Base-by-base conservation (phyloP, 129 eudicot species). In the Rutidosis leptorrhynchoides region DNA sequence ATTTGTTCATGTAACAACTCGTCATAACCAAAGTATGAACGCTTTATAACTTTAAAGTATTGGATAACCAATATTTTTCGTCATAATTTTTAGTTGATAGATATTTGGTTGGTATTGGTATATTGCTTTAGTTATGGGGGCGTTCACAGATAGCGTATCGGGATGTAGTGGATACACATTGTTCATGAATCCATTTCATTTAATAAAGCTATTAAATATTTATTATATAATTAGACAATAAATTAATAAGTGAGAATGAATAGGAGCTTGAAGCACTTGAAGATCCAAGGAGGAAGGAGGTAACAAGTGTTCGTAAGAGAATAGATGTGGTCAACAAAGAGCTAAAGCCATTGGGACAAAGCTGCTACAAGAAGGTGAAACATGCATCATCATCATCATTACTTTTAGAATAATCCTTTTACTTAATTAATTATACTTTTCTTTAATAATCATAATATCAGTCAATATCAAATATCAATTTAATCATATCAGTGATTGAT, bases 201-300 rank as follows among this genome's bases (percentile, higher is more conserved):
- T n/a, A n/a, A n/a, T n/a, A n/a, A n/a, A n/a, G n/a, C n/a, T n/a
- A n/a, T n/a, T n/a, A n/a, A n/a, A n/a, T n/a, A n/a, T n/a, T n/a
- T n/a, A n/a, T n/a, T n/a, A n/a, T n/a, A n/a, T n/a, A n/a, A n/a
- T n/a, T n/a, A n/a, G n/a, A n/a, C n/a, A 21, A 60, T 26, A 9
- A 45, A 19, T 7, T n/a, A 26, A 62, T 51, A 56, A 15, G 17
- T 32, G 62, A 51, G 68, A 51, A 4, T 21, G 15, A 30, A 21
- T 28, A 85, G 93, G 93, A 83, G 64, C 85, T 84, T 73, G 90
- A 85, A 79, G 80, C 81, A 71, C 78, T 93, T 22, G 77, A 77
- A 60, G 96, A 88, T 77, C 98, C 98, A 68, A 80, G 78, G 85
- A 84, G 87, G 83, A 84, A 85, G 79, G 98, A 88, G 74, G 89